phyloP scores from a whole-genome alignment of 306 rosid genomes.

The Oxytropis ochrocephala region DNA sequence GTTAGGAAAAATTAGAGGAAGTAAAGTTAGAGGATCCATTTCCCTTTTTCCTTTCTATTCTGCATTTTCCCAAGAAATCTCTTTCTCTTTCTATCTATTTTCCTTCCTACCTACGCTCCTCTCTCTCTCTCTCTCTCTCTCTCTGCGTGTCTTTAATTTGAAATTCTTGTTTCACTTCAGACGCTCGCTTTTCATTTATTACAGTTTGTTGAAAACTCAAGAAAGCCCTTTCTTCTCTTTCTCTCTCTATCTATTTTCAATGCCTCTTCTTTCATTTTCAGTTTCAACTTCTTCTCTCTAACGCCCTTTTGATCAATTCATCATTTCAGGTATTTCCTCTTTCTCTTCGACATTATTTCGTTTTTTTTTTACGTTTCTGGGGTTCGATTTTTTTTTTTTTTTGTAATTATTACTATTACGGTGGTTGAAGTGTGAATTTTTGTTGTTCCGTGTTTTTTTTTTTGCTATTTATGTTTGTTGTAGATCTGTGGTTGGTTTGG shows the following conservation, averaged over 20 bases:
- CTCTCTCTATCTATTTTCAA: background rate
- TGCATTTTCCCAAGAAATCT: constrained; percentile 34
- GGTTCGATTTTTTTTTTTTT: background rate
- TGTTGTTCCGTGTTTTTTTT: background rate
- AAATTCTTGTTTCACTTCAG: constrained; percentile 26
- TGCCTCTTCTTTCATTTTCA: background rate
- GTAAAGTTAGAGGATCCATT: no score
- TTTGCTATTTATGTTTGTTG: background rate
- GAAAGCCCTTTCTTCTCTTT: background rate
- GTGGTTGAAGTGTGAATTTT: background rate
- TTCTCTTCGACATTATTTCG: background rate
- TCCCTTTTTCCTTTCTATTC: background rate
- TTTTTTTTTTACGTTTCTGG: background rate
- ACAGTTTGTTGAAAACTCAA: constrained; percentile 13
- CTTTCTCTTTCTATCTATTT: constrained; percentile 22
- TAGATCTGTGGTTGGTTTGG: constrained; percentile 22
- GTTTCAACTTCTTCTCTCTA: background rate
- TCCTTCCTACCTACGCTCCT: constrained; percentile 19
- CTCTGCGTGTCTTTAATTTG: constrained; percentile 48
- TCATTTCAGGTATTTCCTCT: constrained; percentile 19
- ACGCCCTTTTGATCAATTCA: constrained; percentile 27
- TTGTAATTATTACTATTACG: background rate
- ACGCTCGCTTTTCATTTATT: constrained; percentile 40
- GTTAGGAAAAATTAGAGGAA: no score
- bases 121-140: constrained; percentile 12